These are phyloP conservation scores for Coprinopsis sp. DNA, from an alignment of 768 basidiomycete species.

Conservation along the genomic window DNA sequence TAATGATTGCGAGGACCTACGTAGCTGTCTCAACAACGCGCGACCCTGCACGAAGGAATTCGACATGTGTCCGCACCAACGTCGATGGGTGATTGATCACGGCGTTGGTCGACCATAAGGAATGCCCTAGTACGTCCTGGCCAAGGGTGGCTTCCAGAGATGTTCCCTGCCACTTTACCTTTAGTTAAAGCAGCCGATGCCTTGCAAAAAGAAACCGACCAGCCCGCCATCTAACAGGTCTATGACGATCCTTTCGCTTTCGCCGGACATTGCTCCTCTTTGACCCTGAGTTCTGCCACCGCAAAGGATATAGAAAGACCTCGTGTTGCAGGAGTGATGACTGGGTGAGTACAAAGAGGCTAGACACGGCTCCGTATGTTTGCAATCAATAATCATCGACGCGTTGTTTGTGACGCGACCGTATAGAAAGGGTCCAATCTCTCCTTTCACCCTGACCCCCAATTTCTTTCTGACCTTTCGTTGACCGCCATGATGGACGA, in stretches of 20 bases:
- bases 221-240: background rate
- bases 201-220: background rate
- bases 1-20: constrained; percentile 30
- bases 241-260: constrained; percentile 6
- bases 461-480: background rate
- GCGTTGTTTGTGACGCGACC: background rate
- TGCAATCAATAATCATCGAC: too few species aligned
- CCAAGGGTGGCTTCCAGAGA: constrained; percentile 50
- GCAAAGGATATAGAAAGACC: background rate
- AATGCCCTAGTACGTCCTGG: constrained; percentile 43
- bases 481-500: constrained; percentile 16
- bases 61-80: constrained; percentile 55
- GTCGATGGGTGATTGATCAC: constrained; percentile 47
- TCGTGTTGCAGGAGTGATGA: too few species aligned
- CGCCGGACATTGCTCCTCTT: background rate
- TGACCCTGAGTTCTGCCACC: background rate
- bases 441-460: constrained; percentile 8
- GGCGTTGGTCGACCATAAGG: constrained; percentile 71
- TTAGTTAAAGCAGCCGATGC: too few species aligned
- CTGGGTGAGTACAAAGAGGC: too few species aligned
- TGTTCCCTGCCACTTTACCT: constrained; percentile 66
- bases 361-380: too few species aligned
- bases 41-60: constrained; percentile 63
- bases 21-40: constrained; percentile 65
- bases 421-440: constrained; percentile 5